Conservation (phyloP, 805 yeast genomes). For the Millerozyma miso region DNA sequence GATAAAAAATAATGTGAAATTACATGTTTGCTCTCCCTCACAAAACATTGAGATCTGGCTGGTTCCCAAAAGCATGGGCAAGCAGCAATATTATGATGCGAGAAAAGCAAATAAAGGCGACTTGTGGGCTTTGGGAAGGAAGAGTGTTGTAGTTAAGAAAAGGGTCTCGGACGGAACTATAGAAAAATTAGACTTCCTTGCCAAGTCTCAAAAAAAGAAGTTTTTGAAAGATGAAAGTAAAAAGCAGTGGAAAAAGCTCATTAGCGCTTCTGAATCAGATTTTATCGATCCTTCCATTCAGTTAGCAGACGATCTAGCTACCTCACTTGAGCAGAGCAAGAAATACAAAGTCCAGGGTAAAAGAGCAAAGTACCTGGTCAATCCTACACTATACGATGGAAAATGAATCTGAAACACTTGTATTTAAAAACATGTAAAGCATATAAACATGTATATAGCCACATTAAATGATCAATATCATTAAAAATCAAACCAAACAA, state of each 20-base stretch:
- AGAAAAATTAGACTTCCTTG: conserved; percentile 31
- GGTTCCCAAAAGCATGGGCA: conserved; percentile 71
- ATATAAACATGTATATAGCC: conserved; percentile 1
- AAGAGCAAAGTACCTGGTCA: conserved; percentile 16
- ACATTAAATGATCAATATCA: neutral
- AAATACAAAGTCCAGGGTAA: conserved; percentile 31
- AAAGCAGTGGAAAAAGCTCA: conserved; percentile 30
- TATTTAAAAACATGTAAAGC: conserved; percentile 7
- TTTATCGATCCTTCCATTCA: conserved; percentile 25
- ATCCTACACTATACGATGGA: conserved; percentile 15
- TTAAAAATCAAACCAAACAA: neutral
- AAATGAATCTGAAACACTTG: conserved; percentile 7
- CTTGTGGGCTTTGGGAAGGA: conserved; percentile 61
- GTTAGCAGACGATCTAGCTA: conserved; percentile 25
- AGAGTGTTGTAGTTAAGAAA: conserved; percentile 29
- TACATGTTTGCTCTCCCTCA: conserved; percentile 74
- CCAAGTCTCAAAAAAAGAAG: conserved; percentile 36
- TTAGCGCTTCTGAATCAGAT: conserved; percentile 20
- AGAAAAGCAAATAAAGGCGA: conserved; percentile 84
- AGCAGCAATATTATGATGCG: conserved; percentile 82
- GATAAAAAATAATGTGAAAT: conserved; percentile 74
- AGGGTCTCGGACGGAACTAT: conserved; percentile 24
- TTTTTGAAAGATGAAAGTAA: conserved; percentile 32
- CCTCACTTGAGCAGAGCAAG: conserved; percentile 27
- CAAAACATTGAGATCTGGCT: conserved; percentile 87